These are phyloP conservation scores for Pythium pyrilobum DNA, from an alignment of 352 stramenopile species.

Conservation along the genomic window DNA sequence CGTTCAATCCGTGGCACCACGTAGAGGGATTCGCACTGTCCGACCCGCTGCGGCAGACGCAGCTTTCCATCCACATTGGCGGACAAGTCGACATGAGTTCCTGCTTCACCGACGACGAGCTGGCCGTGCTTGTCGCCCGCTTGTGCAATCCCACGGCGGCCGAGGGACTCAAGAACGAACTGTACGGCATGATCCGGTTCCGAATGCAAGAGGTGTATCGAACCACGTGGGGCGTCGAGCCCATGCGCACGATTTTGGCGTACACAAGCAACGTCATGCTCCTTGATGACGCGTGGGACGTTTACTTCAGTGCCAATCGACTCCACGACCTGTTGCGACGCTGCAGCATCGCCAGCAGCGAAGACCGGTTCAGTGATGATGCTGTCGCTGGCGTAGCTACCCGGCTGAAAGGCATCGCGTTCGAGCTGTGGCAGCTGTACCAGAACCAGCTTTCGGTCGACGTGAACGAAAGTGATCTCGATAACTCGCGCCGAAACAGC, in stretches of 20 bases:
- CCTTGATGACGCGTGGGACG: slow-evolving; percentile 43
- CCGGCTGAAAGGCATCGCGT: slow-evolving; percentile 33
- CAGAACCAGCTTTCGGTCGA: slow-evolving; percentile 75
- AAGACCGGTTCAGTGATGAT: slow-evolving; percentile 7
- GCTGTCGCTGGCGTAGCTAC: slow-evolving; percentile 22
- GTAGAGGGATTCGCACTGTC: slow-evolving; percentile 46
- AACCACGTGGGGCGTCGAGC: slow-evolving; percentile 38
- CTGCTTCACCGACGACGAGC: slow-evolving; percentile 38
- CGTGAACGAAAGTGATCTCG: slow-evolving; percentile 53
- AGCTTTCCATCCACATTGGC: slow-evolving; percentile 51
- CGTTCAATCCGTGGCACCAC: slow-evolving; percentile 65
- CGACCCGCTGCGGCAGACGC: slow-evolving; percentile 41
- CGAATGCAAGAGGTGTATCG: slow-evolving; percentile 73
- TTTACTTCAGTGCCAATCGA: slow-evolving; percentile 45
- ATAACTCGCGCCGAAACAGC: slow-evolving; percentile 40
- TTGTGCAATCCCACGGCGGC: slow-evolving; percentile 11
- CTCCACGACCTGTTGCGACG: slow-evolving; percentile 15
- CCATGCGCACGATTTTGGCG: slow-evolving; percentile 37
- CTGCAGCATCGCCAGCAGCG: not conserved
- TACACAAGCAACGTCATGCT: slow-evolving; percentile 69
- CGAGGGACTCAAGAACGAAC: slow-evolving; percentile 1
- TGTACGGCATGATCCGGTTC: slow-evolving; percentile 22
- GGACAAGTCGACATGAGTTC: slow-evolving; percentile 52
- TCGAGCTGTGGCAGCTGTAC: slow-evolving; percentile 72
- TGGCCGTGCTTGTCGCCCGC: slow-evolving; percentile 23